Evolutionary conservation across 2,329 filamentous ascomycete species (phyloP).

Genomic region (Cryphonectria nitschkei): DNA sequence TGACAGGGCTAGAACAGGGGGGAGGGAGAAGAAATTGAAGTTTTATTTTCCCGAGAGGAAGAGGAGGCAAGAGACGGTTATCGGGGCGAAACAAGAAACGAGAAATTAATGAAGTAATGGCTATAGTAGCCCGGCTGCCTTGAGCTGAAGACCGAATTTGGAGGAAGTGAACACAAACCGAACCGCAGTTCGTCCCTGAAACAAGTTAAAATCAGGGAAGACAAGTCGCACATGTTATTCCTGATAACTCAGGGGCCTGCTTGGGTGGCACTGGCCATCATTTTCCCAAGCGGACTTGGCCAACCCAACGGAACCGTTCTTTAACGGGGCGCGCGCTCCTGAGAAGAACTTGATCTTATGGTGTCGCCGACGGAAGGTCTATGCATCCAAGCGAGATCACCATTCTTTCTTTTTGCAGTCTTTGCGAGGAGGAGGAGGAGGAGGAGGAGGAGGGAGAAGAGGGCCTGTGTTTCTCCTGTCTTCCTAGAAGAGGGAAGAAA

Average conservation of each 20-base stretch:
- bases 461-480: too few relatives aligned
- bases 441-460: background rate
- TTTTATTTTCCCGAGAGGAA: background rate
- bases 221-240: background rate
- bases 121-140: background rate
- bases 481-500: too few relatives aligned
- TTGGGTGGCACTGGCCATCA: conserved; percentile 5
- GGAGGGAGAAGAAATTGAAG: background rate
- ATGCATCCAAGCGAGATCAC: conserved; percentile 2
- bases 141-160: background rate
- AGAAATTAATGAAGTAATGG: background rate
- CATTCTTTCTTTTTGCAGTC: background rate
- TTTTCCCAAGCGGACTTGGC: background rate
- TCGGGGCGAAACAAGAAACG: background rate
- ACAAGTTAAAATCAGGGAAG: background rate
- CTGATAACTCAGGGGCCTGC: background rate
- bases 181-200: background rate
- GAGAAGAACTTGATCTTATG: background rate
- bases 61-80: background rate
- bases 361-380: background rate
- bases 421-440: background rate
- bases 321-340: background rate
- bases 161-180: background rate
- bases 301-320: background rate
- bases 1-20: background rate